Conservation (phyloP, 495 filamentous ascomycete genomes). For the Penicillium daleae region DNA sequence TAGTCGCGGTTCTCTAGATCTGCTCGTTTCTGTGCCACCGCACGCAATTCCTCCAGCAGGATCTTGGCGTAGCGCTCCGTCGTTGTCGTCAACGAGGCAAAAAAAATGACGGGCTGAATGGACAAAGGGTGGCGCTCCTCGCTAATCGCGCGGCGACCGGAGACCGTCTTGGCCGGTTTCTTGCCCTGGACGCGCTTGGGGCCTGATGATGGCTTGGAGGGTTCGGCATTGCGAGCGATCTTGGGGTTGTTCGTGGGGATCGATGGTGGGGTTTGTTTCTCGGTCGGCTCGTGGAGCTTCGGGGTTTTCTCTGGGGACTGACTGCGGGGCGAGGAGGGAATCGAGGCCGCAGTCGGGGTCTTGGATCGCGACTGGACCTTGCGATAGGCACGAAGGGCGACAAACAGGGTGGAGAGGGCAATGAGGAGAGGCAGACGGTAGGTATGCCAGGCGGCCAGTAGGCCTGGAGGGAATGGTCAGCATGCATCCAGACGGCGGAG, state of each 20-base stretch:
- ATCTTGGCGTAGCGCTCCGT: constrained; percentile 70
- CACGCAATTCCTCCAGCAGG: constrained; percentile 57
- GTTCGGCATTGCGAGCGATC: constrained; percentile 10
- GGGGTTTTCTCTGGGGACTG: constrained; percentile 33
- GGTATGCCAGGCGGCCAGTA: constrained; percentile 46
- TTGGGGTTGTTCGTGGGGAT: constrained; percentile 16
- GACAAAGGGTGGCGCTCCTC: constrained; percentile 25
- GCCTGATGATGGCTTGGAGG: constrained; percentile 28
- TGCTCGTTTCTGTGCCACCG: constrained; percentile 35
- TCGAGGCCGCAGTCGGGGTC: constrained; percentile 34
- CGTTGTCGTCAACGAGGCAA: constrained; percentile 77
- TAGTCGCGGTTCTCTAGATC: constrained; percentile 36
- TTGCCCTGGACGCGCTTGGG: constrained; percentile 48
- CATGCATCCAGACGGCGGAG: neutral
- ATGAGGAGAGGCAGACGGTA: constrained; percentile 44
- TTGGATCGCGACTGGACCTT: constrained; percentile 32
- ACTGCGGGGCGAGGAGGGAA: constrained; percentile 42
- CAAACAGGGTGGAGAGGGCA: constrained; percentile 26
- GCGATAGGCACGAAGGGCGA: constrained; percentile 35
- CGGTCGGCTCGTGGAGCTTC: constrained; percentile 14
- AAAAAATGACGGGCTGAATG: constrained; percentile 85
- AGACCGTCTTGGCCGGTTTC: constrained; percentile 36
- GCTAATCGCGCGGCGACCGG: constrained; percentile 23
- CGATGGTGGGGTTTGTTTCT: constrained; percentile 3
- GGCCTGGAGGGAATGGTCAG: constrained; percentile 22